Base-by-base conservation (phyloP, 2,329 filamentous ascomycete genomes). In the Diaporthe amygdali region DNA sequence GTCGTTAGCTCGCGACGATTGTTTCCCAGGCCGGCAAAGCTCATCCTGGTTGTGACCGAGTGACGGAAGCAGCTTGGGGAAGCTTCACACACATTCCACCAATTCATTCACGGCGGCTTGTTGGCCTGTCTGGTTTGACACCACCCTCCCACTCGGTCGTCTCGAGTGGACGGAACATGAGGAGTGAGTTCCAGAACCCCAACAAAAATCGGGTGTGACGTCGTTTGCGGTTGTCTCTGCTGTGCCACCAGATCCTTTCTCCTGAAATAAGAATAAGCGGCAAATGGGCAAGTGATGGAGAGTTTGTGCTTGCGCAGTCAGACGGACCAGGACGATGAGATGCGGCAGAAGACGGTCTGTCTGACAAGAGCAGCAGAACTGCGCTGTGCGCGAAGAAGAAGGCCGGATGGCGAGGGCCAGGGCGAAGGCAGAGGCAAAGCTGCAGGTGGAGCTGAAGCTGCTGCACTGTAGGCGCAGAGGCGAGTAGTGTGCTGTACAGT, bases 201-300 rank as follows among this genome's bases (percentile, higher is more conserved):
- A 64, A 64, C 59, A 64, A 64, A 64, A 49, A 37, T 7, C 59
- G 59, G 44, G 30, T 64, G 59, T 64, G 59, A 64, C 59, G 59
- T 64, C 44, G 59, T 37, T 49, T 49, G 59, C 30, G 59, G 59
- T 64, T 20, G 15, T 64, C 12, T 20, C 59, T 64, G 59, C 59
- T 37, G 59, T 64, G 44, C 59, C 59, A 49, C 59, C 41, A 25
- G 30, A 64, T 64, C 59, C 59, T 49, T 49, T 64, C 41, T 25
- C 59, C 59, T 64, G 59, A 64, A 37, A 49, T 64, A 64, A 64
- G 25, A 64, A 37, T 49, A 64, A 64, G 59, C 59, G 30, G 44
- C 59, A 49, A 22, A 20, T 59, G 34, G 54, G 59, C 37, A 27
- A 39, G 10, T 39, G 37, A 39, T 39, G 10, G 37, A 6, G 10